Conservation (phyloP, 306 rosid species). For the Hippophae rhamnoides region DNA sequence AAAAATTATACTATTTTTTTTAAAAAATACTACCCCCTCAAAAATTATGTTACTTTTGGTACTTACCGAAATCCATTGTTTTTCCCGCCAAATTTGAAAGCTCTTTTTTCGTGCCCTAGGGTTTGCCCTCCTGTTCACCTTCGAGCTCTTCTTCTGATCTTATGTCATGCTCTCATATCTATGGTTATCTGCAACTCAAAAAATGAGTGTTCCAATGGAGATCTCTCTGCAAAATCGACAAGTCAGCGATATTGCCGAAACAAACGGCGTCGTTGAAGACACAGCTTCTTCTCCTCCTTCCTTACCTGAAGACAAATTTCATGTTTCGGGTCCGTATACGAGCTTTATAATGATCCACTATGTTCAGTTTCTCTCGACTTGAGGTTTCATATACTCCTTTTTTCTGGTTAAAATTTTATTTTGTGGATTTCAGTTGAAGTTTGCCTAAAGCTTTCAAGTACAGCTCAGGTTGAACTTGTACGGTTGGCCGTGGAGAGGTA, state of each 20-base stretch:
- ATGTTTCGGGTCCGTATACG: conserved; percentile 50
- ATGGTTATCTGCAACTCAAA: conserved; percentile 1
- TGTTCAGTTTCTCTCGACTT: conserved; percentile 8
- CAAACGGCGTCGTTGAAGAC: conserved; percentile 28
- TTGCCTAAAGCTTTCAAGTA: conserved; percentile 71
- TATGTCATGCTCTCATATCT: too few species aligned
- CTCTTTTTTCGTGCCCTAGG: too few species aligned
- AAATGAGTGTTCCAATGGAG: conserved; percentile 75
- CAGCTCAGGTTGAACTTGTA: conserved; percentile 56
- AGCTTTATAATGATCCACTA: neutral
- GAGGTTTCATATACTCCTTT: neutral
- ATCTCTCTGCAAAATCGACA: conserved; percentile 31
- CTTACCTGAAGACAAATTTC: conserved; percentile 44
- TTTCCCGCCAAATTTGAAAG: too few species aligned
- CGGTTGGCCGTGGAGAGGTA: conserved; percentile 72
- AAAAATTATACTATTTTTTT: too few species aligned
- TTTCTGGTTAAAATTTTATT: conserved; percentile 4
- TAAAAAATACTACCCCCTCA: too few species aligned
- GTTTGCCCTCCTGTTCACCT: too few species aligned
- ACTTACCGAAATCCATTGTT: too few species aligned
- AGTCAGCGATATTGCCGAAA: conserved; percentile 20
- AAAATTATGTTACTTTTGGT: too few species aligned
- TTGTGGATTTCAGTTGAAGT: conserved; percentile 53
- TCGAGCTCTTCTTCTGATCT: too few species aligned
- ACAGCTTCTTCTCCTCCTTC: conserved; percentile 25